phyloP scores from a whole-genome alignment of 495 filamentous ascomycete species.

The Penicillium soppii region DNA sequence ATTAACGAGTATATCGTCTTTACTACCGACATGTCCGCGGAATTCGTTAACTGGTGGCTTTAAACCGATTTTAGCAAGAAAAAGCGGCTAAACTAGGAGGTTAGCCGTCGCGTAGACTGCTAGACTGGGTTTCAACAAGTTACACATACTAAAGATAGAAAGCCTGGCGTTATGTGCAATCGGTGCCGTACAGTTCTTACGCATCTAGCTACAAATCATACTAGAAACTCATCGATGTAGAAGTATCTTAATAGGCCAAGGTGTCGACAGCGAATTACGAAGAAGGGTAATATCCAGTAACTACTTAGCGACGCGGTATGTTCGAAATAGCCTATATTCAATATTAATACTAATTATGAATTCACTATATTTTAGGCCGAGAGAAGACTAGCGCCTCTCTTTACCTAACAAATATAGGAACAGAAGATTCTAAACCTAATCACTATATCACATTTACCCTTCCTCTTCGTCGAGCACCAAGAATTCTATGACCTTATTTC shows the following conservation, averaged over 20 bases:
- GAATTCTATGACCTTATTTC: background rate
- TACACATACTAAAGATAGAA: conserved; percentile 3
- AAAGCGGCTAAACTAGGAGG: conserved; percentile 2
- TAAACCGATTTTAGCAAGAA: background rate
- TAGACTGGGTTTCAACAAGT: conserved; percentile 7
- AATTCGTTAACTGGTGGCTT: conserved; percentile 8
- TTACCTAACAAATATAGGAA: background rate
- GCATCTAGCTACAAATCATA: conserved; percentile 4
- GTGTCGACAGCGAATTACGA: background rate
- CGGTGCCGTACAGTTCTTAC: conserved; percentile 2
- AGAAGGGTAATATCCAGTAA: background rate
- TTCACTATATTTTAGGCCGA: background rate
- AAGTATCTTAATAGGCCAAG: background rate
- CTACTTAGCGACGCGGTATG: conserved; percentile 1
- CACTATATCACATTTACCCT: background rate
- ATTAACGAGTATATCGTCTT: conserved; percentile 1
- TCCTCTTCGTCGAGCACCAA: background rate
- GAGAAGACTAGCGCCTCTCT: background rate
- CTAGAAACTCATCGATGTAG: background rate
- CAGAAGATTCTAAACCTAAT: background rate
- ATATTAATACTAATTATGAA: background rate
- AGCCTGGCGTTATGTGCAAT: conserved; percentile 7
- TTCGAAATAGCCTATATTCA: background rate
- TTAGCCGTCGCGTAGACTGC: background rate
- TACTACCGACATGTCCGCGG: background rate